Evolutionary conservation across 2,329 filamentous ascomycete genomes (phyloP), one percentile per base, ranked within the genome.

Genomic region (Colletotrichum lupini): DNA sequence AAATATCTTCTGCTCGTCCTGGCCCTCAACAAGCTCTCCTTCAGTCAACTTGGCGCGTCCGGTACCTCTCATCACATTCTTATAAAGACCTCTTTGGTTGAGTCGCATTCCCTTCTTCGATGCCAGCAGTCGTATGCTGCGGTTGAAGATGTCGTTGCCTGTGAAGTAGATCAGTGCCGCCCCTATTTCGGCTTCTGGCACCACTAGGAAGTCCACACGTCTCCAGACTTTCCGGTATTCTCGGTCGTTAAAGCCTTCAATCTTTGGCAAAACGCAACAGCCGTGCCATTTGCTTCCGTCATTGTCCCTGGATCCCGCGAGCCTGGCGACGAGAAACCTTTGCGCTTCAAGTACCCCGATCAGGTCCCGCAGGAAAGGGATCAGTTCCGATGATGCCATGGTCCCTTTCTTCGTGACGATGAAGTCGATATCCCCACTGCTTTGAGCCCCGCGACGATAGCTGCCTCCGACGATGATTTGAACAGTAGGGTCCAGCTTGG

Each of bases 151-250:
- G 80, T 98, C 95, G 77, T 98, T 97, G 1, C 96, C 96, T 0
- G 96, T 98, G 79, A 98, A 98, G 80, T 98, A 98, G n/a, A 98
- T 89, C 74, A 98, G 81, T 0, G 95, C 95, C 0, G 94, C 95
- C 1, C 96, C 96, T 63, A 95, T 87, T 81, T 98, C 92, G 2
- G 89, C 86, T 76, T 92, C 91, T 0, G 95, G 95, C 1, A 98
- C 95, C 4, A 97, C 88, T 1, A 98, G 85, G 24, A 98, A 89
- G 79, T 98, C 95, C 74, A 98, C 92, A 2, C 95, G 90, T 9
- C 95, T 89, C 95, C 95, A 98, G 1, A 89, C 80, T 0, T 85
- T 85, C 4, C 78, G 79, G 63, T 83, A 81, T n/a, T 76, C 73
- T 4, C 79, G 70, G 8, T 79, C 78, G 58, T 81, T 74, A 79